A percentile compares a stretch with the other conserved stretches of the same genome.
Evolutionary conservation across 2,329 filamentous ascomycete genomes (phyloP).

Genomic region (Raffaelea deltoideospora): DNA sequence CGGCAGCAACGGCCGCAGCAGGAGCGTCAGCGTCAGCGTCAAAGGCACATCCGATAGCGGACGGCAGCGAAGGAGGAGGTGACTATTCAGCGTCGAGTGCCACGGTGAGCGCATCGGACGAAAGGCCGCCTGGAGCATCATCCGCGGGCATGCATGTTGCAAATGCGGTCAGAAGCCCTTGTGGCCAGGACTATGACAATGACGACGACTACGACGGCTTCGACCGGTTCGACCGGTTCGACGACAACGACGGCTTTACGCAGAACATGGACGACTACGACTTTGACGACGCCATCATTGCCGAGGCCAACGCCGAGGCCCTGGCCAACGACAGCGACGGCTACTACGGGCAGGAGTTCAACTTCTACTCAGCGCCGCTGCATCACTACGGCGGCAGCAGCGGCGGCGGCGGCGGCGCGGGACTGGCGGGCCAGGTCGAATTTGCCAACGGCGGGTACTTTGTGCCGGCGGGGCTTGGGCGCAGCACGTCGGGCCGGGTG

Average conservation of each 20-base stretch:
- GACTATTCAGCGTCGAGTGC: neutral
- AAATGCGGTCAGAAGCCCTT: conserved; percentile 3
- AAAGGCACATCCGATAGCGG: neutral
- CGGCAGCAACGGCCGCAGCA: no score
- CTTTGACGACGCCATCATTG: conserved; percentile 76
- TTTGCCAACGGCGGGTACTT: conserved; percentile 82
- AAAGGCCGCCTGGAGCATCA: no score
- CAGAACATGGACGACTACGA: conserved; percentile 45
- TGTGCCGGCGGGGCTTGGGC: conserved; percentile 54
- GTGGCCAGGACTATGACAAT: conserved; percentile 12
- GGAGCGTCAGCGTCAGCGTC: no score
- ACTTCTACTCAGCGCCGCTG: conserved; percentile 61
- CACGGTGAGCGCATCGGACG: no score
- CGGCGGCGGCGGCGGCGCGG: neutral
- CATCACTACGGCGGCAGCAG: conserved; percentile 23
- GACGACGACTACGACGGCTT: conserved; percentile 41
- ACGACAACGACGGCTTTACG: conserved; percentile 25
- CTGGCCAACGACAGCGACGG: conserved; percentile 85
- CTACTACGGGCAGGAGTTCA: conserved; percentile 93
- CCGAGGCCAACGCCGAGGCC: conserved; percentile 85
- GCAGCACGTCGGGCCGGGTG: conserved; percentile 57
- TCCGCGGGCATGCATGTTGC: conserved; percentile 8
- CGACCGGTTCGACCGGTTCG: conserved; percentile 49
- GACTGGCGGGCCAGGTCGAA: conserved; percentile 34
- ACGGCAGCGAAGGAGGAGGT: neutral